Percentiles rank a stretch among this genome's conserved stretches.
phyloP scores from a whole-genome alignment of 2,329 filamentous ascomycete species.

The Alternaria panax region DNA sequence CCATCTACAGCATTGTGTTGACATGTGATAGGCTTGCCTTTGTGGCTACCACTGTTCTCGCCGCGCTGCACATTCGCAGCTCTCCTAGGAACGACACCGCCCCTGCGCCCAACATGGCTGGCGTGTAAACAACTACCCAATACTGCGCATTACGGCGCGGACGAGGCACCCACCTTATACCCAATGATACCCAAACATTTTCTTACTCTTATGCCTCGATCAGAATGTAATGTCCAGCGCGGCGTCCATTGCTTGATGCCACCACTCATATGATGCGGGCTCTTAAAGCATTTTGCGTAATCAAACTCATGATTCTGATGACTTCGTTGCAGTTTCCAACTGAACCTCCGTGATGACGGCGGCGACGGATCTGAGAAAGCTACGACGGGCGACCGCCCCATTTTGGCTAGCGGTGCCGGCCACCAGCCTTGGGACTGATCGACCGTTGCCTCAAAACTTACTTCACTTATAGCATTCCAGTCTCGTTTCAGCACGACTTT shows the following conservation, averaged over 20 bases:
- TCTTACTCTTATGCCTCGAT: background rate
- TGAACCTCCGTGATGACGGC: background rate
- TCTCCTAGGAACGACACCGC: conserved; percentile 45
- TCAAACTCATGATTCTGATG: background rate
- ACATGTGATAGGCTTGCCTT: conserved; percentile 58
- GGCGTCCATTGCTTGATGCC: background rate
- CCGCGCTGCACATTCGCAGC: conserved; percentile 57
- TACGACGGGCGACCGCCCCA: background rate
- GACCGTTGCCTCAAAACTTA: background rate
- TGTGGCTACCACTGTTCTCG: conserved; percentile 58
- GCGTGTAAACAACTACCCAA: conserved; percentile 36
- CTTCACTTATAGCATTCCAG: background rate
- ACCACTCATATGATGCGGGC: background rate
- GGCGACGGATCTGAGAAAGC: background rate
- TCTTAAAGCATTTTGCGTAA: background rate
- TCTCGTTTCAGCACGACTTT: background rate
- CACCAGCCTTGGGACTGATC: background rate
- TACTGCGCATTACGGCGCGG: background rate
- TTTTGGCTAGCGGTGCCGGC: background rate
- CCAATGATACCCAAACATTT: conserved; percentile 13
- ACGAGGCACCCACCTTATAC: background rate
- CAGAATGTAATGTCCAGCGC: conserved; percentile 11
- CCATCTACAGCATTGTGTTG: conserved; percentile 5
- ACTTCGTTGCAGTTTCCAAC: background rate
- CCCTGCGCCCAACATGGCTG: conserved; percentile 49